Conservation (phyloP, 345 rosid genomes). For the Salix suchowensis region DNA sequence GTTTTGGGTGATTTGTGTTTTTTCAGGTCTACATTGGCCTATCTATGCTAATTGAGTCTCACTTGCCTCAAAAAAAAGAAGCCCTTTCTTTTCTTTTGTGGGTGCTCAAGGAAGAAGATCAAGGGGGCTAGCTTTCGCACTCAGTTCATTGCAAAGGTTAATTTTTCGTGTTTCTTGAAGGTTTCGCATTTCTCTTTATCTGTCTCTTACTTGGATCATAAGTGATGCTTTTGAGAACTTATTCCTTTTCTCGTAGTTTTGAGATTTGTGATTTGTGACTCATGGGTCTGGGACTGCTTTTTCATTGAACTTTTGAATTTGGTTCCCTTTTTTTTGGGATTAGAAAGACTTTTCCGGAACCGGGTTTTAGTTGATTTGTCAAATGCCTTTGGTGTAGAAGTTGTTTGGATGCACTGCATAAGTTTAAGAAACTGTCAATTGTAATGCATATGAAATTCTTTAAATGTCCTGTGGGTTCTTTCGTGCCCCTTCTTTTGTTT, state of each 20-base stretch:
- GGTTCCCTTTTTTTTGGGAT: not conserved
- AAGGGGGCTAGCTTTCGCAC: conserved; percentile 5
- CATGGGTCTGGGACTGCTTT: not conserved
- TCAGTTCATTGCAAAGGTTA: conserved; percentile 25
- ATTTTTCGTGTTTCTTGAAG: conserved; percentile 9
- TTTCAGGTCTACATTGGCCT: conserved; percentile 42
- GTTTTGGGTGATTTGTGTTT: conserved; percentile 21
- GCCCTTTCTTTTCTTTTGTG: conserved; percentile 40
- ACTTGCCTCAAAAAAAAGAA: conserved; percentile 29
- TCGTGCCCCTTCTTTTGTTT: not conserved
- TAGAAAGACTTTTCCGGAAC: not conserved
- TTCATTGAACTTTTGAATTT: conserved; percentile 1
- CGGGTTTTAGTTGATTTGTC: conserved; percentile 11
- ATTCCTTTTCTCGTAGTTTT: conserved; percentile 20
- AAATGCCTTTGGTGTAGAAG: conserved; percentile 3
- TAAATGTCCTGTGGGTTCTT: conserved; percentile 22
- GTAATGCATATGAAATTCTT: not conserved
- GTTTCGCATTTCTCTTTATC: conserved; percentile 32
- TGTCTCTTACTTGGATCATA: conserved; percentile 60
- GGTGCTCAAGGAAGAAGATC: conserved; percentile 55
- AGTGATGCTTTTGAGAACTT: conserved; percentile 52
- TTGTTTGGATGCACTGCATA: not conserved
- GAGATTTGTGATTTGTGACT: conserved; percentile 4
- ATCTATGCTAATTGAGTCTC: conserved; percentile 45
- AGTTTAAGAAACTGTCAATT: not conserved